Evolutionary conservation across 306 rosid species (phyloP).

Genomic region (Trichosanthes truncata): DNA sequence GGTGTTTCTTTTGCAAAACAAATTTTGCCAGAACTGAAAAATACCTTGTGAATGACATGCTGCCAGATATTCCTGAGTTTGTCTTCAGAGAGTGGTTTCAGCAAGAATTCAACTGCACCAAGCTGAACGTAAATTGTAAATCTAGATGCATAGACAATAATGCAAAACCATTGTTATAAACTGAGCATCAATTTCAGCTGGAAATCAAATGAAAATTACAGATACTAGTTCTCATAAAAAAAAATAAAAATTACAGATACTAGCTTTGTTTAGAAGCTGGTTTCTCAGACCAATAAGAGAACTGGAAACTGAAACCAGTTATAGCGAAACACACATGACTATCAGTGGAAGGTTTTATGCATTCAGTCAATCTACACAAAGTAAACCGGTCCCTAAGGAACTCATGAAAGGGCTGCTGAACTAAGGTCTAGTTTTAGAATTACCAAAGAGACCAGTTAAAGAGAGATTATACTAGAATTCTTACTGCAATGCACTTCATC

Average conservation of each 20-base stretch:
- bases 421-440: not conserved
- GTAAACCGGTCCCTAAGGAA: not conserved
- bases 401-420: not conserved
- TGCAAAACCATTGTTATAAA: not conserved
- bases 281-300: constrained; percentile 1
- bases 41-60: constrained; percentile 97
- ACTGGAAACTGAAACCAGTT: not conserved
- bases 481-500: constrained; percentile 98
- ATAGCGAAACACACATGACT: not conserved
- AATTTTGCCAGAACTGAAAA: constrained; percentile 3
- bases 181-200: not conserved
- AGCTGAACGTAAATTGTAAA: constrained; percentile 36
- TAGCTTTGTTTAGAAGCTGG: not conserved
- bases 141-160: not conserved
- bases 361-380: not conserved
- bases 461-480: constrained; percentile 7
- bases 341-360: not conserved
- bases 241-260: not conserved
- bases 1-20: not conserved
- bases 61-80: constrained; percentile 95
- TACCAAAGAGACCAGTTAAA: not conserved
- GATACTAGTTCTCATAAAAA: no score
- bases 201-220: not conserved
- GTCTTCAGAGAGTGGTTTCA: constrained; percentile 86
- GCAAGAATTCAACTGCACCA: constrained; percentile 89